Evolutionary conservation across 2,329 filamentous ascomycete genomes (phyloP), one percentile per base, ranked within the genome.

Genomic region (Exophiala alcalophila): DNA sequence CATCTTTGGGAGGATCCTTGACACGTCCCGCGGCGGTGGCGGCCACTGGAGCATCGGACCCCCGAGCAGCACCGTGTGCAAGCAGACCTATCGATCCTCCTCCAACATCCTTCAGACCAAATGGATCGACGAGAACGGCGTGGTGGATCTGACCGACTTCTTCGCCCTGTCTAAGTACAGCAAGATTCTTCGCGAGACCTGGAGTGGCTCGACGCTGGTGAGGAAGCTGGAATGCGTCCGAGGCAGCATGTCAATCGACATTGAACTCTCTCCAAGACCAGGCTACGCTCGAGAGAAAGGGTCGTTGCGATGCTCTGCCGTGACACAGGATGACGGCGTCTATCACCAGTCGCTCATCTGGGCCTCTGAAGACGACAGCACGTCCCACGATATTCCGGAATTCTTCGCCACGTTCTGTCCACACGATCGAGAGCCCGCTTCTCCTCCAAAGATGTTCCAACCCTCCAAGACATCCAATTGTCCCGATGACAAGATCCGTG

Each of bases 61-160:
- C 1, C 53, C 65, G 1, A 62, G 69, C 7, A 60, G 74, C 18
- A 67, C 66, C 56, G 86, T 83, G 2, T 86, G 80, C 24, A 89
- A 89, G 61, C 84, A 89, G 64, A 80, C 85, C 58, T 89, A 89
- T 56, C 71, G 88, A 2, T 83, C 84, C 0, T 84, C 80, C 7
- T 83, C 81, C 33, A 87, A 85, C 56, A 82, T 89, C 46, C 69
- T 89, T 2, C 81, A 87, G 61, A 89, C 85, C 1, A 74, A 84
- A n/a, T 88, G 84, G 61, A 83, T 87, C 51, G 77, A 83, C 50
- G 84, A 89, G 54, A 77, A 84, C 42, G 85, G 84, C 1, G 84
- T 87, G 1, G 77, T 84, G 8, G 83, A 85, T 41, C 61, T 89
- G 20, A 70, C 85, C 11, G 84, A 89, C 60, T 89, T 87, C 65